phyloP scores from a whole-genome alignment of 2,329 filamentous ascomycete species.

The Aspergillus ruber region DNA sequence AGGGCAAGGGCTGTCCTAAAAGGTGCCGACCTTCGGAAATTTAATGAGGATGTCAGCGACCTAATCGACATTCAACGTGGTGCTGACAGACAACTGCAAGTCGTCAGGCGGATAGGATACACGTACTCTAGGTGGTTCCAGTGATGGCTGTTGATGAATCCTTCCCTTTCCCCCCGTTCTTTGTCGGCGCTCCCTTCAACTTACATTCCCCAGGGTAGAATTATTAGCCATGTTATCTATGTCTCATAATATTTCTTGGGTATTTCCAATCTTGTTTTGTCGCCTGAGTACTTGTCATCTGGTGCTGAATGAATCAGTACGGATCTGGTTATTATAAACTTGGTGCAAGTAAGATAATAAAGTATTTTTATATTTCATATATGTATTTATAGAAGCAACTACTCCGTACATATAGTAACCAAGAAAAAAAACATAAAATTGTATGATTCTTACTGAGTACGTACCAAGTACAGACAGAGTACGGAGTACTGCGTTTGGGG shows the following conservation, averaged over 20 bases:
- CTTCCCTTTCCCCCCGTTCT: neutral
- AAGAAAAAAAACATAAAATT: neutral
- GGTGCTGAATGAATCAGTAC: no score
- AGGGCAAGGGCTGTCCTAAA: constrained; percentile 64
- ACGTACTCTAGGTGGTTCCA: constrained; percentile 72
- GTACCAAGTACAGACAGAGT: neutral
- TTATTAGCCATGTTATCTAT: no score
- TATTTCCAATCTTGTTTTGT: no score
- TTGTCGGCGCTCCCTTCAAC: no score
- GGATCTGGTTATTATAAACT: no score
- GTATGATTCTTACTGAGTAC: neutral
- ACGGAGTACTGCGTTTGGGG: neutral
- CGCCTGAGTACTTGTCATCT: no score
- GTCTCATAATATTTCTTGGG: no score
- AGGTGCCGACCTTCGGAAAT: constrained; percentile 69
- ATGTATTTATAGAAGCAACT: no score
- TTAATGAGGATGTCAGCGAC: constrained; percentile 81
- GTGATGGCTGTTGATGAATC: constrained; percentile 1
- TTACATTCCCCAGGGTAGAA: no score
- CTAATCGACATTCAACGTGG: constrained; percentile 73
- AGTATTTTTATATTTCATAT: no score
- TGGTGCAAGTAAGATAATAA: no score
- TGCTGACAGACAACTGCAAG: constrained; percentile 68
- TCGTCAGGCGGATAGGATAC: constrained; percentile 81
- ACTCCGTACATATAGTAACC: no score